phyloP scores from a whole-genome alignment of 2,329 filamentous ascomycete species.

The Pseudogymnoascus sp. region DNA sequence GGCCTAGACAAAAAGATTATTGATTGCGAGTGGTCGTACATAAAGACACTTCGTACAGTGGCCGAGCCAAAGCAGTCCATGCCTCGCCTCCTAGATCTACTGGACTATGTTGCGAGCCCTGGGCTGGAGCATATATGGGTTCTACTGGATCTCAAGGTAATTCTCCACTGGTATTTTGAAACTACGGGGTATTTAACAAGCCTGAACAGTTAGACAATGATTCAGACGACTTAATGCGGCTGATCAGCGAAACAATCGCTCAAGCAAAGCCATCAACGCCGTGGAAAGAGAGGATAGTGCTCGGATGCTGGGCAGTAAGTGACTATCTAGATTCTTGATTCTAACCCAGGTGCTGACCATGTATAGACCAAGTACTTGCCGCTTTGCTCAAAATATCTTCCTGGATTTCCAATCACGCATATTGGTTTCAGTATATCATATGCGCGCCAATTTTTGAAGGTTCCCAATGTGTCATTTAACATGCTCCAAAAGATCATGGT shows the following conservation, averaged over 20 bases:
- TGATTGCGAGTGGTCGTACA: slow-evolving; percentile 69
- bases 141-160: slow-evolving; percentile 80
- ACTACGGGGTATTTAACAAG: neutral
- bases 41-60: slow-evolving; percentile 61
- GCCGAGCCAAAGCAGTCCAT: slow-evolving; percentile 62
- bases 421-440: slow-evolving; percentile 59
- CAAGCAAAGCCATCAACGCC: slow-evolving; percentile 43
- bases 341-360: neutral
- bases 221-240: slow-evolving; percentile 60
- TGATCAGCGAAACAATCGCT: slow-evolving; percentile 57
- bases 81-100: slow-evolving; percentile 66
- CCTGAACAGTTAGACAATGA: slow-evolving; percentile 58
- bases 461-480: slow-evolving; percentile 70
- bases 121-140: slow-evolving; percentile 67
- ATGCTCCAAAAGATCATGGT: slow-evolving; percentile 63
- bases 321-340: neutral
- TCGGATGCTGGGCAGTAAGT: slow-evolving; percentile 74
- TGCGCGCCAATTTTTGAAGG: slow-evolving; percentile 61
- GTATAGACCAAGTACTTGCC: slow-evolving; percentile 58
- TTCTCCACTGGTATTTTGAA: slow-evolving; percentile 10
- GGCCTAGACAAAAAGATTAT: slow-evolving; percentile 64
- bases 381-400: slow-evolving; percentile 53
- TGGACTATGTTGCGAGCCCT: slow-evolving; percentile 62
- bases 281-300: slow-evolving; percentile 67
- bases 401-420: slow-evolving; percentile 56